A percentile compares a stretch with the other conserved stretches of the same genome.
Conservation (phyloP, 768 basidiomycete genomes). For the Amyloporia xantha region DNA sequence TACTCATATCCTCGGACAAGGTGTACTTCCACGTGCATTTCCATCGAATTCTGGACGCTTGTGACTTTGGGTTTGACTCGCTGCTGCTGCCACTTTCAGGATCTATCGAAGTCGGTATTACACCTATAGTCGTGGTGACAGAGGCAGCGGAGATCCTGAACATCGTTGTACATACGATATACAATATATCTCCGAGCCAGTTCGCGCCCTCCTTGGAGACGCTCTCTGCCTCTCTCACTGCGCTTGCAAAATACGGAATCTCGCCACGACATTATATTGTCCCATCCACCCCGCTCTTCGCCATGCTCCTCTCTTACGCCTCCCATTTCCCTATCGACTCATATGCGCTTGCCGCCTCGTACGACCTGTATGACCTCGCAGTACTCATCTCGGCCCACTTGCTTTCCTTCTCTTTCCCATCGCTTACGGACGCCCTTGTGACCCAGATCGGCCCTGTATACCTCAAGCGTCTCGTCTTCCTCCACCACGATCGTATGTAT, state of each 20-base stretch:
- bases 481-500: constrained; percentile 30
- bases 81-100: constrained; percentile 34
- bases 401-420: constrained; percentile 27
- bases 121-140: constrained; percentile 46
- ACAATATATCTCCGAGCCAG: constrained; percentile 64
- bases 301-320: constrained; percentile 28
- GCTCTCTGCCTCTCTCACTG: constrained; percentile 17
- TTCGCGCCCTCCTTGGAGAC: constrained; percentile 59
- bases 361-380: constrained; percentile 32
- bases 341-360: constrained; percentile 30
- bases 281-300: constrained; percentile 25
- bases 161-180: constrained; percentile 63
- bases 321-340: constrained; percentile 31
- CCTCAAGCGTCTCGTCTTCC: constrained; percentile 33
- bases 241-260: constrained; percentile 24
- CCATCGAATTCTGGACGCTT: constrained; percentile 46
- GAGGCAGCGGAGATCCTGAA: constrained; percentile 60
- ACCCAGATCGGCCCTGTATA: constrained; percentile 36
- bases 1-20: constrained; percentile 61
- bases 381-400: constrained; percentile 32
- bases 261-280: constrained; percentile 20
- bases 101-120: constrained; percentile 16
- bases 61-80: constrained; percentile 56
- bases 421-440: constrained; percentile 33
- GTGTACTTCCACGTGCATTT: constrained; percentile 80